Conservation (phyloP, 1,284 basidiomycete genomes). For the Anthracocystis walkeri region DNA sequence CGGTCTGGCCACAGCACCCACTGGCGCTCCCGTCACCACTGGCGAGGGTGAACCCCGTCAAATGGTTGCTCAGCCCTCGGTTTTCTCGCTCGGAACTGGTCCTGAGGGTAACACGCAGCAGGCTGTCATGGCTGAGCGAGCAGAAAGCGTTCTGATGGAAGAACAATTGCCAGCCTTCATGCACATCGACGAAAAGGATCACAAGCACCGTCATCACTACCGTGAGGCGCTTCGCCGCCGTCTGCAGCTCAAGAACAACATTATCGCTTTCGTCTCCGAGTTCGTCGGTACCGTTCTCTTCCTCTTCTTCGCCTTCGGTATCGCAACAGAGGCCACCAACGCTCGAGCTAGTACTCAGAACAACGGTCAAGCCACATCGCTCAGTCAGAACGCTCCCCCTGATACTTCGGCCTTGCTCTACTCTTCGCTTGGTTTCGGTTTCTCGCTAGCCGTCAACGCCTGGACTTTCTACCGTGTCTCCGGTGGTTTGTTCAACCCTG, state of each 20-base stretch:
- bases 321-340: conserved; percentile 52
- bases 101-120: neutral
- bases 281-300: conserved; percentile 72
- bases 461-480: conserved; percentile 56
- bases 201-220: conserved; percentile 49
- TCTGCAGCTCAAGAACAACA: conserved; percentile 73
- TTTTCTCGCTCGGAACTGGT: conserved; percentile 32
- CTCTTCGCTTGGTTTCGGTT: conserved; percentile 72
- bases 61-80: conserved; percentile 37
- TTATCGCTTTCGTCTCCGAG: conserved; percentile 72
- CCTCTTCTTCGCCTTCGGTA: conserved; percentile 60
- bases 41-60: conserved; percentile 26
- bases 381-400: conserved; percentile 32
- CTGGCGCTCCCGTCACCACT: conserved; percentile 36
- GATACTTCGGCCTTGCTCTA: conserved; percentile 69
- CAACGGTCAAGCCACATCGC: conserved; percentile 26
- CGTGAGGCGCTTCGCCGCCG: conserved; percentile 35
- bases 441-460: conserved; percentile 67
- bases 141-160: conserved; percentile 41
- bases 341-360: conserved; percentile 24
- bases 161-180: conserved; percentile 49
- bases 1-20: conserved; percentile 34
- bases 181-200: conserved; percentile 46
- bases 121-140: conserved; percentile 29
- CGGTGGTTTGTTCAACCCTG: conserved; percentile 70